Base-by-base conservation (phyloP, 225 moss, liverwort and hornwort species). In the Pseudisothecium myosuroides region DNA sequence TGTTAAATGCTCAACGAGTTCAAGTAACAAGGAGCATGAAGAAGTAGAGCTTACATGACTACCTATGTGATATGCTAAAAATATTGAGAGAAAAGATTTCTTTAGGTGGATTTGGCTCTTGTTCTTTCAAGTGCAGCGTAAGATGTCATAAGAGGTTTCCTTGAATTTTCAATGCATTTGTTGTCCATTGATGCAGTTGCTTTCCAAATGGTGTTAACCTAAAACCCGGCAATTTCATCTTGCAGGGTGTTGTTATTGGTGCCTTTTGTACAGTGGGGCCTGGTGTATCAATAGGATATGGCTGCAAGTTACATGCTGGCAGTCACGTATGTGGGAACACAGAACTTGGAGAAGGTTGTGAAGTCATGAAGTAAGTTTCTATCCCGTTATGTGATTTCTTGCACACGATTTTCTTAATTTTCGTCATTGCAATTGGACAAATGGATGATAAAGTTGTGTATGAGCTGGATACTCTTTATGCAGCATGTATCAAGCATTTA, bases 231-330 rank as follows among this genome's bases (percentile, higher is more conserved):
- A 72, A 85, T 78, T 39, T 74, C 62, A 45, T 79, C 71, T 79
- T 90, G 93, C 89, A 95, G 95, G 92, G 93, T 47, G 95, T 93
- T 85, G 83, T 92, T 36, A 92, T 93, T 77, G 88, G 95, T 77
- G 90, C 95, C 64, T 95, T 93, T 89, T 95, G 93, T 77, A 95
- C 94, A 83, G 95, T 95, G 76, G 95, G 95, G 50, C 92, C 93
- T 82, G 89, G 91, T 65, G 95, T 92, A 72, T 88, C 87, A 75
- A 72, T 95, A 85, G 95, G 95, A 82, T 60, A 89, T 88, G 93
- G 93, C 81, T 92, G 94, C 91, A 93, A 93, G 85, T 61, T 93
- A 78, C 90, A 89, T 87, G 85, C 92, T 78, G 67, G 90, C n/a
- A 93, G 93, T 88, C 93, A 93, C 64, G 61, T 93, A 41, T 92